Evolutionary conservation across 2,329 filamentous ascomycete genomes (phyloP).

Genomic region (Phaeoacremonium minimum): DNA sequence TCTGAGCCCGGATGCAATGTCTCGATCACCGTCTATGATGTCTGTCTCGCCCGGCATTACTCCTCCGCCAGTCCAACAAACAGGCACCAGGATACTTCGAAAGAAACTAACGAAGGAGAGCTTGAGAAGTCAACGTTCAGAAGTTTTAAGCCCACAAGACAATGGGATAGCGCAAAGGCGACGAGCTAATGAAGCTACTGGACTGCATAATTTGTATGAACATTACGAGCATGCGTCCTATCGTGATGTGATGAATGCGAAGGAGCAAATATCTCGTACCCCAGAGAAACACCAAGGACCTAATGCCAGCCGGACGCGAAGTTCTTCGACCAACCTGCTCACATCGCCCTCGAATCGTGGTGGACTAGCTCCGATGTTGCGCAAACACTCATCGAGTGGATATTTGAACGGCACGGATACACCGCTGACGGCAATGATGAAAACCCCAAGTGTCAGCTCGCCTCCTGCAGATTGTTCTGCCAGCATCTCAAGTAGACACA

Average conservation of each 20-base stretch:
- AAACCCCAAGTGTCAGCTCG: slow-evolving; percentile 16
- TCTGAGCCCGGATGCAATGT: slow-evolving; percentile 29
- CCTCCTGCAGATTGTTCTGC: slow-evolving; percentile 37
- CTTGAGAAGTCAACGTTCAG: slow-evolving; percentile 11
- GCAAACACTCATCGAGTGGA: slow-evolving; percentile 16
- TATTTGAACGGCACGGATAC: slow-evolving; percentile 17
- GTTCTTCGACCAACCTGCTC: neutral
- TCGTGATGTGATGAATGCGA: slow-evolving; percentile 30
- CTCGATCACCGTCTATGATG: slow-evolving; percentile 36
- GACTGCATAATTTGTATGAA: slow-evolving; percentile 46
- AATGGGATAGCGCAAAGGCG: neutral
- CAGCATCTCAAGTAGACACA: slow-evolving; percentile 52
- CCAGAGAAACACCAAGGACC: slow-evolving; percentile 4
- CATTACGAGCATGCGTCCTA: slow-evolving; percentile 56
- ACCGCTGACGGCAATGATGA: slow-evolving; percentile 17
- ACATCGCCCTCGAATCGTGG: no score
- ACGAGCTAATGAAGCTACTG: slow-evolving; percentile 4
- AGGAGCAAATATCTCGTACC: slow-evolving; percentile 6
- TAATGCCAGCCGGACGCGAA: slow-evolving; percentile 5
- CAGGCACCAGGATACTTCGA: slow-evolving; percentile 20
- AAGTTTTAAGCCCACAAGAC: neutral
- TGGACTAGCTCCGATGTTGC: neutral
- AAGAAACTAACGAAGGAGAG: slow-evolving; percentile 32
- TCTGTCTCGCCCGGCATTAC: slow-evolving; percentile 26
- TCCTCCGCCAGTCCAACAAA: slow-evolving; percentile 23